These are phyloP conservation scores for Vitis vinifera DNA, from an alignment of 164 flowering plant species.

Conservation along the genomic window ASM3070453v1 NC_081811.1:892501-893000, in stretches of 20 bases:
- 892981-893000: background rate
- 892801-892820: background rate
- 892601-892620: background rate
- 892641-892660: background rate
- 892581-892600: background rate
- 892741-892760: background rate
- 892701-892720: background rate
- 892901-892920: constrained; percentile 61
- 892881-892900: constrained; percentile 98
- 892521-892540: no score
- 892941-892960: constrained; percentile 78
- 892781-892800: no score
- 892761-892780: background rate
- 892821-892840: constrained; percentile 13
- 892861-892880: constrained; percentile 85
- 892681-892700: background rate
- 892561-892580: background rate
- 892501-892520: no score
- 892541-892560: no score
- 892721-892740: background rate
- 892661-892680: background rate
- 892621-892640: background rate
- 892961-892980: constrained; percentile 58
- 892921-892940: constrained; percentile 93
- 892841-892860: constrained; percentile 89